Conservation (phyloP, 2,329 filamentous ascomycete species). For the Diplodia seriata region DNA sequence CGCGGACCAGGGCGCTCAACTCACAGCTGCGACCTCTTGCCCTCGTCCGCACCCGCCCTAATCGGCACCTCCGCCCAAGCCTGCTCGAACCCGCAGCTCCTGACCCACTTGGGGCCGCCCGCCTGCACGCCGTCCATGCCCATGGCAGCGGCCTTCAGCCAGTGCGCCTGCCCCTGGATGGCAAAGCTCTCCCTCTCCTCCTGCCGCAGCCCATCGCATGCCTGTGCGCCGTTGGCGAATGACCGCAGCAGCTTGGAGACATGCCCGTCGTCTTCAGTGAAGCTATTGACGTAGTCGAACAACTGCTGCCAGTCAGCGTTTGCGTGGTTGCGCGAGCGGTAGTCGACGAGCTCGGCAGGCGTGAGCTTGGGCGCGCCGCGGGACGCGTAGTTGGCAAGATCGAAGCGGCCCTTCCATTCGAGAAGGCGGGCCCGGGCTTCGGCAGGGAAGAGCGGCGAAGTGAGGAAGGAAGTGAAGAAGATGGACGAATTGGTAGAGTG, state of each 20-base stretch:
- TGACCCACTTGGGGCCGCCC: constrained; percentile 64
- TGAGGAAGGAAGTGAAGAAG: constrained; percentile 70
- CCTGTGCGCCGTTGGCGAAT: constrained; percentile 67
- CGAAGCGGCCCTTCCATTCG: constrained; percentile 80
- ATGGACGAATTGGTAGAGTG: constrained; percentile 81
- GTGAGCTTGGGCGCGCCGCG: constrained; percentile 67
- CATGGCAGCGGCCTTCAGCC: constrained; percentile 67
- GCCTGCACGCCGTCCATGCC: constrained; percentile 67
- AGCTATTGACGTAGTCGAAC: constrained; percentile 54
- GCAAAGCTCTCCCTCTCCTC: not conserved
- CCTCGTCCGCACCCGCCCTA: not conserved
- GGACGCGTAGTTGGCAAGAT: constrained; percentile 76
- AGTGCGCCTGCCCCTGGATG: constrained; percentile 60
- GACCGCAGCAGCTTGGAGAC: constrained; percentile 76
- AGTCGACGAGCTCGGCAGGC: constrained; percentile 44
- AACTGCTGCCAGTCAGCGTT: constrained; percentile 51
- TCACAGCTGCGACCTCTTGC: constrained; percentile 9
- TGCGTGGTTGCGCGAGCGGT: constrained; percentile 36
- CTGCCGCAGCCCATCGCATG: constrained; percentile 41
- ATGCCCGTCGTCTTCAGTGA: constrained; percentile 77
- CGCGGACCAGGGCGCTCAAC: too few relatives aligned
- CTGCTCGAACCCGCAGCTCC: constrained; percentile 67
- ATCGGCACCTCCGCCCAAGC: constrained; percentile 64
- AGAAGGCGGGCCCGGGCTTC: constrained; percentile 72
- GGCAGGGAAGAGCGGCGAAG: constrained; percentile 64